Conservation (phyloP, 2,329 filamentous ascomycete genomes). For the Trichophyton equinum region DNA sequence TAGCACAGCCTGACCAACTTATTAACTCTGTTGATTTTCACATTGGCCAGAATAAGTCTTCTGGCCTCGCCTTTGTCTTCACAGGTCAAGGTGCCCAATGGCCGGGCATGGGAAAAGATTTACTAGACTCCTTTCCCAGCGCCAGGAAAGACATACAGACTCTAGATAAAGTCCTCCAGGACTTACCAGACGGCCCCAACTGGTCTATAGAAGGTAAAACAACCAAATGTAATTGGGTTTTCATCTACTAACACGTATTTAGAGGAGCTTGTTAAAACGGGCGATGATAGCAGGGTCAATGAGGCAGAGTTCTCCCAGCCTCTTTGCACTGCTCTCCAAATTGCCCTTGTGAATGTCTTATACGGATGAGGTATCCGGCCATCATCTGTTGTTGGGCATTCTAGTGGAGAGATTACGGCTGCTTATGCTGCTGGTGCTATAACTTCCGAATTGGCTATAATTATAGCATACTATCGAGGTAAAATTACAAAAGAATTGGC, state of each 20-base stretch:
- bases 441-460: constrained; percentile 13
- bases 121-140: not conserved
- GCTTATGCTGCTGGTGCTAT: constrained; percentile 16
- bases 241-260: constrained; percentile 4
- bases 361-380: constrained; percentile 12
- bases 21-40: not conserved
- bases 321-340: constrained; percentile 17
- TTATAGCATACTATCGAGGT: constrained; percentile 17
- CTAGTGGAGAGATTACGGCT: constrained; percentile 20
- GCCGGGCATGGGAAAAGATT: constrained; percentile 14
- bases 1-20: not conserved
- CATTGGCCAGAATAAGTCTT: not conserved
- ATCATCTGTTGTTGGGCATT: constrained; percentile 18
- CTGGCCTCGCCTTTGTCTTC: constrained; percentile 8
- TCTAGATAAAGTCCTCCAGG: not conserved
- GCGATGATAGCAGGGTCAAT: not conserved
- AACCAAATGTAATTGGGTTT: not conserved
- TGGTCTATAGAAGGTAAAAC: not conserved
- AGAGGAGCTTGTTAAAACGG: not conserved
- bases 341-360: constrained; percentile 17
- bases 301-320: constrained; percentile 13
- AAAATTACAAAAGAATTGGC: constrained; percentile 1
- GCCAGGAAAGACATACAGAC: not conserved
- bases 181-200: not conserved
- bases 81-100: constrained; percentile 16